phyloP scores from a whole-genome alignment of 73 alveolate genomes.

The Blepharisma stoltei region DNA sequence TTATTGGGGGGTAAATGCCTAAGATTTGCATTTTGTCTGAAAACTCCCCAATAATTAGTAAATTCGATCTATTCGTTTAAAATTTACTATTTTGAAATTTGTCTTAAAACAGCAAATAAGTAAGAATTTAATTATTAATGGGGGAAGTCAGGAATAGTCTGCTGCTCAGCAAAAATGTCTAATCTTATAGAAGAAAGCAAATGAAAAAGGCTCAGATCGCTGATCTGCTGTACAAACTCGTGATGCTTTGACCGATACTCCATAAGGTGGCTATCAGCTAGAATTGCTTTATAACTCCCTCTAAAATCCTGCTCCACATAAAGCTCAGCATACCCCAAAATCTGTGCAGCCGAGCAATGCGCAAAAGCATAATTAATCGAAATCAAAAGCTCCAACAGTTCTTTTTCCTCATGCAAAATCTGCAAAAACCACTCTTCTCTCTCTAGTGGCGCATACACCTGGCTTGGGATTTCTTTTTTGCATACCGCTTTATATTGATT shows the following conservation, averaged over 20 bases:
- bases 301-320: background rate
- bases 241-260: background rate
- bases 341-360: background rate
- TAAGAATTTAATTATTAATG: too few relatives aligned
- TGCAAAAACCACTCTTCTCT: conserved; percentile 27
- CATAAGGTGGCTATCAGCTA: background rate
- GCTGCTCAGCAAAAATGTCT: conserved; percentile 4
- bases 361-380: background rate
- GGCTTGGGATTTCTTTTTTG: background rate
- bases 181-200: conserved; percentile 3
- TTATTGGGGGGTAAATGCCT: too few relatives aligned
- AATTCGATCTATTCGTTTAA: too few relatives aligned
- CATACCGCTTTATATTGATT: background rate
- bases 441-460: background rate
- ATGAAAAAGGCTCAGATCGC: conserved; percentile 19
- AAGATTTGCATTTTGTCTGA: too few relatives aligned
- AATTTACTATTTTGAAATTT: too few relatives aligned
- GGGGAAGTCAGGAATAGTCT: conserved; percentile 23
- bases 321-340: background rate
- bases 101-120: too few relatives aligned
- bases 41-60: too few relatives aligned
- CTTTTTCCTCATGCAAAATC: background rate
- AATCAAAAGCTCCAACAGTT: background rate
- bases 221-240: background rate
- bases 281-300: background rate